Base-by-base conservation (phyloP, 2,329 filamentous ascomycete genomes). In the Pseudopithomyces chartarum region DNA sequence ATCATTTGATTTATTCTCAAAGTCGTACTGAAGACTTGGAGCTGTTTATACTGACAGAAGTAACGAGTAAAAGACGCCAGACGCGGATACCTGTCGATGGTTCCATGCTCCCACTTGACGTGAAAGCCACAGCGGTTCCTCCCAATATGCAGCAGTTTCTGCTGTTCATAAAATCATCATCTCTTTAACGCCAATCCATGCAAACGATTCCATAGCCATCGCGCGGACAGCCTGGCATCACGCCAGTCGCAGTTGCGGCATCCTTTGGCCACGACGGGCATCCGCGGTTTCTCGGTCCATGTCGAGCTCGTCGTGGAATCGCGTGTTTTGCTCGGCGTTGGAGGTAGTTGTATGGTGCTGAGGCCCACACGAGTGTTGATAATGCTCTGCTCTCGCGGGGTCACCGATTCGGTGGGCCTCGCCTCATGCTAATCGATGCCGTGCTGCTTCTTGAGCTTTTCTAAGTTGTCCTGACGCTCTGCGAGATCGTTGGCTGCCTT, bases 381-480 rank as follows among this genome's bases (percentile, higher is more conserved):
- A 60, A 61, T 65, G 62, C 56, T 68, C 64, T 65, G 67, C 63
- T 71, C 64, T 57, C 61, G 68, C 62, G 66, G 62, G 58, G 57
- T 73, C 62, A 71, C 67, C 67, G 62, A 57, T 64, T 68, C 73
- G 66, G 87, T 94, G 68, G 70, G 66, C 73, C 74, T 73, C 74
- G 69, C 73, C 68, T 74, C 68, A 72, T 73, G 72, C 73, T 92
- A 99, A 88, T 97, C 94, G 85, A 98, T 97, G 77, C 93, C 94
- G 80, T 99, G 92, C 80, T 98, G 91, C 76, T 90, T 87, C 84
- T 99, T 99, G 82, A 98, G 88, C 83, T 92, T 90, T 86, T 96
- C 94, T 90, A 99, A 88, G 84, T 94, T 95, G 79, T 96, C 91
- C 81, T 95, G 91, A 81, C 95, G 91, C 72, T 92, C 89, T 73